Conservation (phyloP, 306 rosid species). For the Abrus precatorius region DNA sequence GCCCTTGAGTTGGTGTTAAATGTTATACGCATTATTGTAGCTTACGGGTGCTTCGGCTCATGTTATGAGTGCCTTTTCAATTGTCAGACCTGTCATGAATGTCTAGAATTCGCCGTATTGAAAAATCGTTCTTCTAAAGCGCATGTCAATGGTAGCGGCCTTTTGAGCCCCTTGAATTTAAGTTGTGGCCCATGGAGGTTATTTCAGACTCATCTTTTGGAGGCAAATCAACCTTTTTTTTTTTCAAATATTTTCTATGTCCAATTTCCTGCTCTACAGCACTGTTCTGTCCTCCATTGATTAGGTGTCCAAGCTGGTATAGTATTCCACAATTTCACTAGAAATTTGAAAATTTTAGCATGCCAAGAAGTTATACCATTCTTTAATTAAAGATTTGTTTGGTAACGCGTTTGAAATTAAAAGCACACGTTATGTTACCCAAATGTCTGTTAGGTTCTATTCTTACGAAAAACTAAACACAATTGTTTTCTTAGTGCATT, state of each 20-base stretch:
- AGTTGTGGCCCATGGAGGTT: background rate
- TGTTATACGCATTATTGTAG: background rate
- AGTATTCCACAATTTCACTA: background rate
- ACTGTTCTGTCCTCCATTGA: conserved; percentile 3
- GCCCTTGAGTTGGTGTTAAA: background rate
- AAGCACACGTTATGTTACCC: no score
- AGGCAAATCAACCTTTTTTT: background rate
- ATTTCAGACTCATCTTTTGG: background rate
- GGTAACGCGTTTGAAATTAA: no score
- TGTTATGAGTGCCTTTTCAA: no score
- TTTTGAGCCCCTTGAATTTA: background rate
- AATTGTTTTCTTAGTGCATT: background rate
- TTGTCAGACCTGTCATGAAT: no score
- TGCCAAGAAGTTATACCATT: background rate
- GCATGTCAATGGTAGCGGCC: no score
- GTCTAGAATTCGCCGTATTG: no score
- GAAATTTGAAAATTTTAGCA: background rate
- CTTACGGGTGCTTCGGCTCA: no score
- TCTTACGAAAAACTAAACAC: no score
- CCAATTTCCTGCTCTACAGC: background rate
- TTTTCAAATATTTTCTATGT: background rate
- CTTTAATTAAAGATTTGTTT: background rate
- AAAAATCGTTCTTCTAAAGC: no score
- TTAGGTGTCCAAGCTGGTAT: background rate
- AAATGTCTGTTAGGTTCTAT: no score